A percentile compares a stretch with the other conserved stretches of the same genome.
Conservation (phyloP, 2,329 filamentous ascomycete genomes). For the Gyromitra esculenta region DNA sequence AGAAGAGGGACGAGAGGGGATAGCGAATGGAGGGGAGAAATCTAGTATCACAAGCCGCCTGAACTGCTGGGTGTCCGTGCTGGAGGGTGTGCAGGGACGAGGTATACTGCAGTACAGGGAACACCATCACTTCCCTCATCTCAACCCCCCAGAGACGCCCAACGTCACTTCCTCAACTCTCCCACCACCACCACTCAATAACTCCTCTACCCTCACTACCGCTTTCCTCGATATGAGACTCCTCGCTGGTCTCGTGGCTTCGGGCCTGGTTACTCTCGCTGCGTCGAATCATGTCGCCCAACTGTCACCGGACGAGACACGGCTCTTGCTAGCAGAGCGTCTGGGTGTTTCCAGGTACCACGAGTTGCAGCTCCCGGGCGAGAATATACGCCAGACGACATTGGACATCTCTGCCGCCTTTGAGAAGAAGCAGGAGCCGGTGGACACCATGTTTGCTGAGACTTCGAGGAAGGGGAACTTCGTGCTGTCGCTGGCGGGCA, state of each 20-base stretch:
- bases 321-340: conserved; percentile 45
- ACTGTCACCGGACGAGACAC: conserved; percentile 47
- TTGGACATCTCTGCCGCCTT: conserved; percentile 31
- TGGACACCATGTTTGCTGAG: conserved; percentile 39
- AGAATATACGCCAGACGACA: conserved; percentile 28
- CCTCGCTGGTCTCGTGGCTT: conserved; percentile 48
- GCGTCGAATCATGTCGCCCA: conserved; percentile 39
- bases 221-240: conserved; percentile 46
- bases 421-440: conserved; percentile 27
- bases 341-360: conserved; percentile 51
- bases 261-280: conserved; percentile 50
- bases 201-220: background rate
- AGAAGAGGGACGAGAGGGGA: no score
- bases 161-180: conserved; percentile 1
- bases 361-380: conserved; percentile 41
- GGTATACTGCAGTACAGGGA: background rate
- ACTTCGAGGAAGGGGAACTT: conserved; percentile 44
- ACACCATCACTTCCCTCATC: conserved; percentile 14
- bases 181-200: background rate
- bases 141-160: background rate
- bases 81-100: background rate
- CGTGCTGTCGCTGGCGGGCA: conserved; percentile 50
- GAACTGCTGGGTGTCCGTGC: background rate
- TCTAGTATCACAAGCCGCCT: no score
- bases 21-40: no score